Conservation (phyloP, 2,329 filamentous ascomycete species). For the Hypoxylon sp. region DNA sequence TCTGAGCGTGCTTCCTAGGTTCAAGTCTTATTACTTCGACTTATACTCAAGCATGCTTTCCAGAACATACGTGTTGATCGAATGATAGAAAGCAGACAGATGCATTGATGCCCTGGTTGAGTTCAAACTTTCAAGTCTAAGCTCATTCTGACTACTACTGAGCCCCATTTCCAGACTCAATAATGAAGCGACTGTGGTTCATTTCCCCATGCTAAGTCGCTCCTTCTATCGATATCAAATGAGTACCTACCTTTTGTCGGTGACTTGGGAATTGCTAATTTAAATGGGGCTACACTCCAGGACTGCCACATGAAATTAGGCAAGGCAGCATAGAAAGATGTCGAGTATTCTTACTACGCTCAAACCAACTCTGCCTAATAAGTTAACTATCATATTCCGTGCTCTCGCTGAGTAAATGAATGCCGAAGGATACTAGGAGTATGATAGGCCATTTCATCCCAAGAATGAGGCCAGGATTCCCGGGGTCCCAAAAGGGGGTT, state of each 20-base stretch:
- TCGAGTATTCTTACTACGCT: conserved; percentile 3
- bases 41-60: not conserved
- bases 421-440: not conserved
- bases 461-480: not conserved
- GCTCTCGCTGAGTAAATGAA: conserved; percentile 1
- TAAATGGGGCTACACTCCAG: conserved; percentile 7
- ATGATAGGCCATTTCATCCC: not conserved
- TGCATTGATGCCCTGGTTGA: not conserved
- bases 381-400: conserved; percentile 4
- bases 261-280: conserved; percentile 3
- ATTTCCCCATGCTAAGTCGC: not conserved
- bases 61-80: not conserved
- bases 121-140: not conserved
- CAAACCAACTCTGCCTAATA: conserved; percentile 4
- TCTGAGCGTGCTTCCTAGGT: not conserved
- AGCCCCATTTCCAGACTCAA: not conserved
- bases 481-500: not conserved
- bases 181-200: not conserved
- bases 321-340: conserved; percentile 9
- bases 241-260: conserved; percentile 1
- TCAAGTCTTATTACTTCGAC: not conserved
- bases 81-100: not conserved
- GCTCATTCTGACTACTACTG: not conserved
- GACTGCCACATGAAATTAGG: not conserved
- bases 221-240: not conserved